Evolutionary conservation across 2,329 filamentous ascomycete species (phyloP).

Genomic region (Neopestalotiopsis rosae): DNA sequence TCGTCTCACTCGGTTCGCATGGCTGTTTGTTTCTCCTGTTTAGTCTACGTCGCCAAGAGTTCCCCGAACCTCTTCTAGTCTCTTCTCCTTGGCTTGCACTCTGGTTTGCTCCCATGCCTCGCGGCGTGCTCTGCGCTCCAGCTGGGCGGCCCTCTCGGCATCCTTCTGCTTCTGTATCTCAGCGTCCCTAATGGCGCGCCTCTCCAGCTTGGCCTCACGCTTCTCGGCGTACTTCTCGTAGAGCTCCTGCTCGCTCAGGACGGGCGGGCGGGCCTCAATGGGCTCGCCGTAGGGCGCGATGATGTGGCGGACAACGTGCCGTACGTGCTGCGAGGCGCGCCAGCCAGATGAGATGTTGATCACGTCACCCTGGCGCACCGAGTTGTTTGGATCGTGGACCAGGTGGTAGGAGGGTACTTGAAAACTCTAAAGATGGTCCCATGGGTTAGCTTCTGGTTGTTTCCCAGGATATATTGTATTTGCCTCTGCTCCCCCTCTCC

Average conservation of each 20-base stretch:
- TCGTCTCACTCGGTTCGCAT: not conserved
- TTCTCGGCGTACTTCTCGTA: slow-evolving; percentile 44
- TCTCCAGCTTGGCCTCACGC: slow-evolving; percentile 56
- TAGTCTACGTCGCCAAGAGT: slow-evolving; percentile 17
- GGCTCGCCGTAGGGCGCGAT: slow-evolving; percentile 71
- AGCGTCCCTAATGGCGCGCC: slow-evolving; percentile 14
- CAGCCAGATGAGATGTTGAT: slow-evolving; percentile 72
- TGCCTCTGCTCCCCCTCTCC: no score
- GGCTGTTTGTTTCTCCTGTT: not conserved
- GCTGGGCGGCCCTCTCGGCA: slow-evolving; percentile 15
- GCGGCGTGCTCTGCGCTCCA: slow-evolving; percentile 14
- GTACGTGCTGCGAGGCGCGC: slow-evolving; percentile 69
- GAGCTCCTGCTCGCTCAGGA: slow-evolving; percentile 69
- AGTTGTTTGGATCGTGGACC: slow-evolving; percentile 79
- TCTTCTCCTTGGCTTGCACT: slow-evolving; percentile 9
- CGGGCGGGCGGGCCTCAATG: slow-evolving; percentile 66
- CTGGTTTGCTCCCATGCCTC: slow-evolving; percentile 12
- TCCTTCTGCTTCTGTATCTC: slow-evolving; percentile 22
- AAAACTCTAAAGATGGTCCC: slow-evolving; percentile 57
- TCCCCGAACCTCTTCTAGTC: not conserved
- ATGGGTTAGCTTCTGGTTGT: not conserved
- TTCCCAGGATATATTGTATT: no score
- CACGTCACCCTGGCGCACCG: slow-evolving; percentile 75
- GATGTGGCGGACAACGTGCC: slow-evolving; percentile 77
- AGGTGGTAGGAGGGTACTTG: slow-evolving; percentile 68